phyloP scores from a whole-genome alignment of 768 basidiomycete genomes.

The Auricularia sp. region DNA sequence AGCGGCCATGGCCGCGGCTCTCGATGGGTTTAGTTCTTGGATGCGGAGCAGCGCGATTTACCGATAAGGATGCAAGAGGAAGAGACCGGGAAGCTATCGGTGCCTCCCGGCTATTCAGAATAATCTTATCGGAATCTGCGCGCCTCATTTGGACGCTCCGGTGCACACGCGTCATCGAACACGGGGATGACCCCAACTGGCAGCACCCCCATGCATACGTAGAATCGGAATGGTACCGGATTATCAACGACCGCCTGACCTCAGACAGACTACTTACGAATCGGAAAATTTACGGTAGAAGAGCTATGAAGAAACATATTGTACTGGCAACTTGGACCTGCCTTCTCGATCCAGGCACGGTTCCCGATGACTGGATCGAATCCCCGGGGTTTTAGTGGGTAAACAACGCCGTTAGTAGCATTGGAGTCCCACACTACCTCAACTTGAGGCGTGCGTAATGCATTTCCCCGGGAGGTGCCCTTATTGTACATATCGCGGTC shows the following conservation, averaged over 20 bases:
- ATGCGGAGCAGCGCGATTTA: neutral
- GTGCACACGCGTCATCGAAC: neutral
- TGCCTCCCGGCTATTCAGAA: neutral
- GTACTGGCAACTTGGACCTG: neutral
- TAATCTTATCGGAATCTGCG: neutral
- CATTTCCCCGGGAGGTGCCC: too few species aligned
- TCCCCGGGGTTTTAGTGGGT: too few species aligned
- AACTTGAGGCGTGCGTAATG: too few species aligned
- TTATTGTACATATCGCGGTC: too few species aligned
- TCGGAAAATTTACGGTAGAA: neutral
- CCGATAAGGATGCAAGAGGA: neutral
- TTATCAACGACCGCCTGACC: neutral
- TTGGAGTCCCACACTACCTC: too few species aligned
- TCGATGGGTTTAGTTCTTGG: neutral
- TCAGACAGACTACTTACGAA: neutral
- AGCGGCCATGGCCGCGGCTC: neutral
- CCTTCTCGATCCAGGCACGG: neutral
- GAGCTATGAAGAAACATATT: neutral
- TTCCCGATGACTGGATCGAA: too few species aligned
- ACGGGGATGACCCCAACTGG: neutral
- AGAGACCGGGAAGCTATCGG: neutral
- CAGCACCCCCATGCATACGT: neutral
- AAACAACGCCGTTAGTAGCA: too few species aligned
- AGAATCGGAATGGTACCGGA: neutral
- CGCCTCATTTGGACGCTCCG: neutral